These are phyloP conservation scores for Cajanus cajan DNA, from an alignment of 306 rosid species.

Conservation along the genomic window DNA sequence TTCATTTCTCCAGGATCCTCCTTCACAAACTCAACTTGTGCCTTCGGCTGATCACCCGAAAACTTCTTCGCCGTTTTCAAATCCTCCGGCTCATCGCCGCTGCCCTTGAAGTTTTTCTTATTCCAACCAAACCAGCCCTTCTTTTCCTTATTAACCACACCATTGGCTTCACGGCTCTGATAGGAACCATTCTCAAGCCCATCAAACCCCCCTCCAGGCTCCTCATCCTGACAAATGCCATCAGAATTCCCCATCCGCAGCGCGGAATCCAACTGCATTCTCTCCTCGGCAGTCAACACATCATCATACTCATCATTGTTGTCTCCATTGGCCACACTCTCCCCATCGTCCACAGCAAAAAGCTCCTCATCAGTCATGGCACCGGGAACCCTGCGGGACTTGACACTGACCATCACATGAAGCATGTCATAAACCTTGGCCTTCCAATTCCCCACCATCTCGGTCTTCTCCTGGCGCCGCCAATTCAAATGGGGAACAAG, in stretches of 20 bases:
- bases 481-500: slow-evolving; percentile 93
- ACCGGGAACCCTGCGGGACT: slow-evolving; percentile 95
- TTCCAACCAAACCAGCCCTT: slow-evolving; percentile 98
- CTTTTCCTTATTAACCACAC: slow-evolving; percentile 74
- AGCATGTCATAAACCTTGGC: slow-evolving; percentile 98
- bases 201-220: slow-evolving; percentile 47
- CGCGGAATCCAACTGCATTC: slow-evolving; percentile 83
- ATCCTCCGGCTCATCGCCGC: slow-evolving; percentile 70
- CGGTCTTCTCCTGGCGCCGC: slow-evolving; percentile 98
- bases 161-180: slow-evolving; percentile 47
- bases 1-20: slow-evolving; percentile 64
- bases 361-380: slow-evolving; percentile 98
- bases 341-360: slow-evolving; percentile 81
- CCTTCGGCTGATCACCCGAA: slow-evolving; percentile 66
- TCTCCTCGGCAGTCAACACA: slow-evolving; percentile 91
- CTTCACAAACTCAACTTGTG: slow-evolving; percentile 50
- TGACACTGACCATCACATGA: slow-evolving; percentile 95
- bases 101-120: slow-evolving; percentile 65
- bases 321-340: slow-evolving; percentile 64
- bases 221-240: slow-evolving; percentile 69
- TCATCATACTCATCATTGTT: slow-evolving; percentile 82
- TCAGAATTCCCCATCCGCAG: slow-evolving; percentile 83
- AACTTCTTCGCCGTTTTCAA: slow-evolving; percentile 65
- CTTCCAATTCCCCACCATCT: slow-evolving; percentile 93
- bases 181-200: slow-evolving; percentile 66